Evolutionary conservation across 352 stramenopile species (phyloP).

Genomic region (Phytopythium litorale): DNA sequence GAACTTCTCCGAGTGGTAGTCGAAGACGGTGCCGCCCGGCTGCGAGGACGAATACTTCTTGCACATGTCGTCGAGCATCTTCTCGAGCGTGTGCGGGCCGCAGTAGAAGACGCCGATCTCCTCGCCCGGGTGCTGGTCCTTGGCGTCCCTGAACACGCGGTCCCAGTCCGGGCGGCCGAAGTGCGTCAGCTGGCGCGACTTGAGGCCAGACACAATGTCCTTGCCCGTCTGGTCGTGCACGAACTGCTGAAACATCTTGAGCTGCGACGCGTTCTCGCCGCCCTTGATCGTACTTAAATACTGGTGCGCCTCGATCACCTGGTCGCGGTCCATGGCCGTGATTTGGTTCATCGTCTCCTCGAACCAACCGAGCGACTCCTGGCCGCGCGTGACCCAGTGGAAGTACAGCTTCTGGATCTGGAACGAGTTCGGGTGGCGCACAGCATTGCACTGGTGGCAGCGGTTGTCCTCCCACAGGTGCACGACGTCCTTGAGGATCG

Average conservation of each 20-base stretch:
- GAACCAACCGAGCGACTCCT: constrained; percentile 84
- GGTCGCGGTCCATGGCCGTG: constrained; percentile 64
- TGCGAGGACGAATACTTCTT: constrained; percentile 56
- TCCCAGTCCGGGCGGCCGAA: constrained; percentile 87
- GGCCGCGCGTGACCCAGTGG: constrained; percentile 79
- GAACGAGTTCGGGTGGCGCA: constrained; percentile 66
- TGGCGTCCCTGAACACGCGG: constrained; percentile 57
- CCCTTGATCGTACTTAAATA: constrained; percentile 82
- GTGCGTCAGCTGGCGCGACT: constrained; percentile 79
- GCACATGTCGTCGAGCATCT: constrained; percentile 68
- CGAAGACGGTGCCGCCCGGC: constrained; percentile 57
- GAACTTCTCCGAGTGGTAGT: constrained; percentile 87
- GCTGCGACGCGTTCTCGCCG: constrained; percentile 62
- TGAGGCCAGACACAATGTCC: constrained; percentile 78
- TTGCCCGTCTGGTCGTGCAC: constrained; percentile 70
- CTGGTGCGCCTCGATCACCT: constrained; percentile 79
- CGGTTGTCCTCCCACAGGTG: constrained; percentile 75
- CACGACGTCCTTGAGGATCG: constrained; percentile 74
- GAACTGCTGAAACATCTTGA: constrained; percentile 86
- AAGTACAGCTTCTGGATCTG: constrained; percentile 86
- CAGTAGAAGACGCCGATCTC: constrained; percentile 89
- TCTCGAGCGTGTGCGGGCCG: constrained; percentile 72
- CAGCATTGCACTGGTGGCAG: constrained; percentile 68
- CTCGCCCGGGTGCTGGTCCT: constrained; percentile 42
- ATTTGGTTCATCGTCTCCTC: constrained; percentile 86